These are phyloP conservation scores for Chytridium lagenaria DNA, from an alignment of 371 early-diverging fungal species.

Conservation along the genomic window DNA sequence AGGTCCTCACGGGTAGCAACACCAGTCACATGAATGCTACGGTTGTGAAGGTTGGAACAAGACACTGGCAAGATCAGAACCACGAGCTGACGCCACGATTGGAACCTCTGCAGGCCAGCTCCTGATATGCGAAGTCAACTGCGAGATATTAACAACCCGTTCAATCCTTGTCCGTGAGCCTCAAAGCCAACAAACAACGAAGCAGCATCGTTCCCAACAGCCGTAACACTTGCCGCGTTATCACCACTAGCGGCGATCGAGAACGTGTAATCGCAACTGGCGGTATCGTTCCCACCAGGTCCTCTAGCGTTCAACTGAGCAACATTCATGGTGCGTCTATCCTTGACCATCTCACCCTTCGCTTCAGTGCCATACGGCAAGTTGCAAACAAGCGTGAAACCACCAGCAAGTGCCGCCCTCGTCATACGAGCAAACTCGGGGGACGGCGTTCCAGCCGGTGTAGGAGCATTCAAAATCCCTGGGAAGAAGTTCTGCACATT, in stretches of 20 bases:
- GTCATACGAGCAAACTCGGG: conserved; percentile 69
- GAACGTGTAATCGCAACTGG: conserved; percentile 73
- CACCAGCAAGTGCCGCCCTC: conserved; percentile 79
- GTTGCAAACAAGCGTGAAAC: conserved; percentile 79
- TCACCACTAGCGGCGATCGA: conserved; percentile 70
- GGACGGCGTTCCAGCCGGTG: conserved; percentile 42
- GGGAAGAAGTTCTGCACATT: conserved; percentile 75
- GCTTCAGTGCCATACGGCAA: conserved; percentile 29
- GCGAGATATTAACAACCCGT: conserved; percentile 37
- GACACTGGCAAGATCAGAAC: conserved; percentile 86
- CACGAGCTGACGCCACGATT: conserved; percentile 83
- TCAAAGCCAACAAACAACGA: conserved; percentile 50
- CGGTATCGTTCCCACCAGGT: conserved; percentile 56
- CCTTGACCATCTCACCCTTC: conserved; percentile 56
- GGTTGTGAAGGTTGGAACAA: conserved; percentile 78
- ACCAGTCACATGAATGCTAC: conserved; percentile 86
- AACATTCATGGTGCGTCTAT: conserved; percentile 59
- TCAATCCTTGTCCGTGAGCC: conserved; percentile 1
- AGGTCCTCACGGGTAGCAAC: conserved; percentile 81
- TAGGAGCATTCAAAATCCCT: conserved; percentile 32
- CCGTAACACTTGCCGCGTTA: conserved; percentile 52
- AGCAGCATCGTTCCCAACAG: conserved; percentile 44
- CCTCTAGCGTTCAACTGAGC: conserved; percentile 60
- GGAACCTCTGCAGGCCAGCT: conserved; percentile 75
- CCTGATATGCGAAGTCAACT: conserved; percentile 59